Evolutionary conservation across 768 basidiomycete genomes (phyloP).

Genomic region (Xerocomus spinulosus): DNA sequence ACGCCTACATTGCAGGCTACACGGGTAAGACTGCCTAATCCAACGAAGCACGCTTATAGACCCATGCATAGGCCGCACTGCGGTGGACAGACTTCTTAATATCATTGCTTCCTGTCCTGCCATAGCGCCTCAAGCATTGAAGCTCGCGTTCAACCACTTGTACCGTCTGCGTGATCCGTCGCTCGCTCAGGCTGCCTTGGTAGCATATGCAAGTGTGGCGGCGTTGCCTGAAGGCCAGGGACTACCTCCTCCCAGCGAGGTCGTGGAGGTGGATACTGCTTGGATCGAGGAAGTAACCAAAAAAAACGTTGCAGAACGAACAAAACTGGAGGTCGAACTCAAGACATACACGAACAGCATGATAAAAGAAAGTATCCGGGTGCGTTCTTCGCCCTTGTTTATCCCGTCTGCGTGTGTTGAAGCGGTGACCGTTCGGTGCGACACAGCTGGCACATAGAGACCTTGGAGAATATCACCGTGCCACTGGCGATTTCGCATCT

Average conservation of each 20-base stretch:
- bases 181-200: conserved; percentile 47
- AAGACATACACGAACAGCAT: conserved; percentile 94
- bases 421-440: neutral
- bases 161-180: conserved; percentile 64
- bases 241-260: conserved; percentile 44
- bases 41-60: neutral
- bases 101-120: conserved; percentile 62
- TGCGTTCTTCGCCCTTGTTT: conserved; percentile 33
- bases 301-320: conserved; percentile 67
- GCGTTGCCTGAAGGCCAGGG: conserved; percentile 29
- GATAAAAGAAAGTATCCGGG: conserved; percentile 98
- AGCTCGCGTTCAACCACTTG: conserved; percentile 60
- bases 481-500: conserved; percentile 62
- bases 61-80: conserved; percentile 55
- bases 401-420: neutral
- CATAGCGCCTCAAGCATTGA: conserved; percentile 69
- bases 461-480: conserved; percentile 73
- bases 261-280: conserved; percentile 52
- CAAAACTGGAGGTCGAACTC: conserved; percentile 89
- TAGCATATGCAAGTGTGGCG: conserved; percentile 50
- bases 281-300: conserved; percentile 71
- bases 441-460: conserved; percentile 86
- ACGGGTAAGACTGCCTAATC: conserved; percentile 43
- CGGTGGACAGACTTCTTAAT: conserved; percentile 67
- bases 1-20: conserved; percentile 72